Evolutionary conservation across 495 filamentous ascomycete genomes (phyloP), one percentile per base, ranked within the genome.

Genomic region (Hypoxylon fuscum): DNA sequence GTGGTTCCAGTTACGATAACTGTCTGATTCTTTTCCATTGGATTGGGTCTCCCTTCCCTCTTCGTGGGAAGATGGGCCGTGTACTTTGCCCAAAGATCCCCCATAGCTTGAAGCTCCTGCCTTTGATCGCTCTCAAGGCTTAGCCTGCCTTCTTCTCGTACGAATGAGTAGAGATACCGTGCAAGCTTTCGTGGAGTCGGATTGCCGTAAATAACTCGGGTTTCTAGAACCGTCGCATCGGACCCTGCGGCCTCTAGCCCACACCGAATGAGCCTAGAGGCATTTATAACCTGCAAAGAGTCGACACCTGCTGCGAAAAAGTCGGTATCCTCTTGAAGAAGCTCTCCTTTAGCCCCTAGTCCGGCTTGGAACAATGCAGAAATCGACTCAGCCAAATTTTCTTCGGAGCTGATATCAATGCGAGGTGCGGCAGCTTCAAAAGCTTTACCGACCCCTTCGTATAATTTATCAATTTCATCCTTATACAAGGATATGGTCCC

Each of bases 1-100:
- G 86, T 88, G 0, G 81, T 79, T 27, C 86, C 85, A 0, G 84
- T 88, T 10, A 88, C 71, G 15, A 87, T 52, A n/a, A 87, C 72
- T 0, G 77, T 72, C 55, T 79, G 77, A 15, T 61, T 64, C 3
- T 74, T 56, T 29, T 78, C 72, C 7, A 35, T 32, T 7, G 79
- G 72, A 0, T 72, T 42, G 2, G 72, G 64, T 45, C 76, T 76
- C 46, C 71, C 52, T 32, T 45, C 44, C 17, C 22, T 55, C 3
- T 59, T 66, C 2, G 42, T 11, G 0, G 73, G 75, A 29, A 78
- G 61, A 53, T 73, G 38, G 2, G 29, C 31, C 11, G 70, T 77
- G 54, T 80, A 80, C 48, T 77, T 80, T 9, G 74, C 57, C 50
- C 76, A 56, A 0, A 78, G 57, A 0, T 68, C 58, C 11, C 70